Evolutionary conservation across 768 basidiomycete genomes (phyloP).

Genomic region (Lanmaoa pseudosensibilis): DNA sequence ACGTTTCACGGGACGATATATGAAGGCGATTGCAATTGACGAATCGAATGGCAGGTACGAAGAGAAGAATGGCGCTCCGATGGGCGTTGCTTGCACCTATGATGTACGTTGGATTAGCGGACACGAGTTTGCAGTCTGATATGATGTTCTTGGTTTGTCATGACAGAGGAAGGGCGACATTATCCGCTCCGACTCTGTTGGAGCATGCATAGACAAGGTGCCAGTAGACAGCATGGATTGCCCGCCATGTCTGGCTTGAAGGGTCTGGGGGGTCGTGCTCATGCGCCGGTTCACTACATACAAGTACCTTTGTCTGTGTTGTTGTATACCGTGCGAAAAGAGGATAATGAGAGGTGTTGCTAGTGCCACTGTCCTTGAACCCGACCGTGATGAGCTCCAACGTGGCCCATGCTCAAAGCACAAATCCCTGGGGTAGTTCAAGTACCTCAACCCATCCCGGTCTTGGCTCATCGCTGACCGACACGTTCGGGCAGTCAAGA

Average conservation of each 20-base stretch:
- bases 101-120: not conserved
- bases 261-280: too few relatives aligned
- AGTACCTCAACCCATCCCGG: conserved; percentile 41
- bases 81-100: not conserved
- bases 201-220: not conserved
- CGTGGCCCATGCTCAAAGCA: conserved; percentile 42
- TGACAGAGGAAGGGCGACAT: not conserved
- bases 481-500: conserved; percentile 68
- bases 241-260: not conserved
- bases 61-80: not conserved
- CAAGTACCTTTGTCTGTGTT: not conserved
- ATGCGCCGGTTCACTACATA: too few relatives aligned
- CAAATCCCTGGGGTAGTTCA: conserved; percentile 53
- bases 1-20: not conserved
- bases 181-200: not conserved
- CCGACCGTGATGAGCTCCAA: conserved; percentile 22
- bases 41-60: not conserved
- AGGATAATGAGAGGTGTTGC: not conserved
- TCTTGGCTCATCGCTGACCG: conserved; percentile 56
- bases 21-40: not conserved
- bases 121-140: not conserved
- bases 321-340: conserved; percentile 7
- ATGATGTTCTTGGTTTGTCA: not conserved
- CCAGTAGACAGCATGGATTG: not conserved
- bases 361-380: not conserved